These are phyloP conservation scores for Hypocreales sp. DNA, from an alignment of 2,329 filamentous ascomycete genomes.

Conservation along the genomic window DNA sequence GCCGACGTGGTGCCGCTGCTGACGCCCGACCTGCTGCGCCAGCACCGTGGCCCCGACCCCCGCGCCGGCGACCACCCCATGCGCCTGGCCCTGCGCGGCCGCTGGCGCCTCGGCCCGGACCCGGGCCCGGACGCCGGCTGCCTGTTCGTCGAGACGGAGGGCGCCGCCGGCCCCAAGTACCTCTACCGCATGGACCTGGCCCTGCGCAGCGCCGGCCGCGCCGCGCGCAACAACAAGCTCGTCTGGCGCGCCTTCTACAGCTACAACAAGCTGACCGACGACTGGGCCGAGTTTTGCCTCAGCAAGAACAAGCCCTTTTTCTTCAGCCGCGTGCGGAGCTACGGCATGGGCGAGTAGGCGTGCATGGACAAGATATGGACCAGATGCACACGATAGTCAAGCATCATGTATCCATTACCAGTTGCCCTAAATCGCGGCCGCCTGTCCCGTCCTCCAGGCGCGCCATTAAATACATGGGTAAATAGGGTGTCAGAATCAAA, in stretches of 20 bases:
- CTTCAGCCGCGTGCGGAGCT: constrained; percentile 51
- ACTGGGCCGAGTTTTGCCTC: constrained; percentile 67
- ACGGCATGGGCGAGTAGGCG: constrained; percentile 28
- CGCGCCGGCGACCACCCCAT: constrained; percentile 48
- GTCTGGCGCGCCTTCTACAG: constrained; percentile 83
- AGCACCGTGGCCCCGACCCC: constrained; percentile 22
- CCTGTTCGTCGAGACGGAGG: constrained; percentile 74
- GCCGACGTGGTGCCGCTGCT: constrained; percentile 77
- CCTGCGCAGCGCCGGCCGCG: constrained; percentile 47
- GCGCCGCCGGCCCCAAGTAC: constrained; percentile 61
- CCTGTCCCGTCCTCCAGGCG: too few species aligned
- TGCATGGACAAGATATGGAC: not conserved
- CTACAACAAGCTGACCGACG: constrained; percentile 78
- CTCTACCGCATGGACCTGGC: constrained; percentile 69
- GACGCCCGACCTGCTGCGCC: constrained; percentile 50
- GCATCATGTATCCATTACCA: too few species aligned
- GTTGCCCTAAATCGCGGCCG: too few species aligned
- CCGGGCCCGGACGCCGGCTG: not conserved
- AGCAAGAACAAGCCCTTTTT: constrained; percentile 51
- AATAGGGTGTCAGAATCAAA: too few species aligned
- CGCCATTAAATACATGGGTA: too few species aligned
- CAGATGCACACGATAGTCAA: too few species aligned
- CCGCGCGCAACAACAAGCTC: constrained; percentile 69
- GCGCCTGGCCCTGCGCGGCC: constrained; percentile 47
- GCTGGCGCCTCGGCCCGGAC: constrained; percentile 29